phyloP scores from a whole-genome alignment of 768 basidiomycete genomes.

The Mycena alexandri region DNA sequence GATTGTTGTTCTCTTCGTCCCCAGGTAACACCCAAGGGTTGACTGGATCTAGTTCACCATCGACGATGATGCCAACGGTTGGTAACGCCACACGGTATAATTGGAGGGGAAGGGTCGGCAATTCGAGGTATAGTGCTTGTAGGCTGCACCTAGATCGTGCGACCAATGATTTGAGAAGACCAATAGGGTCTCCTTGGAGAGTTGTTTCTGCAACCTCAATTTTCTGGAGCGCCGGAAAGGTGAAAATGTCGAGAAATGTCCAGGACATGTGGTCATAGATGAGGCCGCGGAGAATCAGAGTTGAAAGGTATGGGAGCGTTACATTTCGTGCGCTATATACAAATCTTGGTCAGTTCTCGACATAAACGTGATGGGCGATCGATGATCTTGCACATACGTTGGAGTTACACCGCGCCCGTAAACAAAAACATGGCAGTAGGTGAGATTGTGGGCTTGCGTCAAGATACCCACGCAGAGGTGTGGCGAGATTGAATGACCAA shows the following conservation, averaged over 20 bases:
- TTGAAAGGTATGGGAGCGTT: not conserved
- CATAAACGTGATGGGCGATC: too few species aligned
- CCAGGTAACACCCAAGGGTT: too few species aligned
- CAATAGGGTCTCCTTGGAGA: not conserved
- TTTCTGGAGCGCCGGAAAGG: not conserved
- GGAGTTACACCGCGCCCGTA: not conserved
- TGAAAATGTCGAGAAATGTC: not conserved
- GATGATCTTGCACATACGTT: too few species aligned
- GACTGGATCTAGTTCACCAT: too few species aligned
- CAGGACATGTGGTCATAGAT: too few species aligned
- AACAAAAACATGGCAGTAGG: not conserved
- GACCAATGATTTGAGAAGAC: not conserved
- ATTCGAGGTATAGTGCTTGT: not conserved
- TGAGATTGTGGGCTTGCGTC: not conserved
- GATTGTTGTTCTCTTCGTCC: too few species aligned
- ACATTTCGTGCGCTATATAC: not conserved
- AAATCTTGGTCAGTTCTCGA: too few species aligned
- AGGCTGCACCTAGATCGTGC: not conserved
- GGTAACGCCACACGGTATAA: too few species aligned
- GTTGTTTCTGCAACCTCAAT: not conserved
- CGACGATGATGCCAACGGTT: too few species aligned
- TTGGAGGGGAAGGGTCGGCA: too few species aligned
- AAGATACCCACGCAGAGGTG: not conserved
- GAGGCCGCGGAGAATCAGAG: not conserved
- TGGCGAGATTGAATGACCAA: not conserved